phyloP scores from a whole-genome alignment of 2,329 filamentous ascomycete species.

The Blastomyces parvus region DNA sequence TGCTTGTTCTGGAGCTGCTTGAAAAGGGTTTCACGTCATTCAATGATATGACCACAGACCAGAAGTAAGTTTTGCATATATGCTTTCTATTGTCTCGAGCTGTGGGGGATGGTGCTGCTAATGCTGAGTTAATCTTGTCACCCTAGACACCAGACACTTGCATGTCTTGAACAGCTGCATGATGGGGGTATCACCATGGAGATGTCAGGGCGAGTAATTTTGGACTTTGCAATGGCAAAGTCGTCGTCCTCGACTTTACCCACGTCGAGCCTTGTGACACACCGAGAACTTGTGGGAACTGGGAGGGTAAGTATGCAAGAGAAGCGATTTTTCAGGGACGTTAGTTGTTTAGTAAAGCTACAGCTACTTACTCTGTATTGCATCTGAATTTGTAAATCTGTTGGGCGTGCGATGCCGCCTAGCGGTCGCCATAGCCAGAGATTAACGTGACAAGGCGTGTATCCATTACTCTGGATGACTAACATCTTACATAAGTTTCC shows the following conservation, averaged over 20 bases:
- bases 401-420: too few species aligned
- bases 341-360: neutral
- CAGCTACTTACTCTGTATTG: too few species aligned
- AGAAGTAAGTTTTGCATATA: neutral
- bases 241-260: neutral
- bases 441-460: too few species aligned
- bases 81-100: neutral
- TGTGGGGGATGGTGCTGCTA: neutral
- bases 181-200: neutral
- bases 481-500: neutral
- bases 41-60: neutral
- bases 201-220: constrained; percentile 2
- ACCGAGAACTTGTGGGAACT: neutral
- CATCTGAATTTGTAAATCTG: too few species aligned
- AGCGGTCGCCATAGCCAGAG: too few species aligned
- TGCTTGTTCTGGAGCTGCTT: neutral
- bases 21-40: neutral
- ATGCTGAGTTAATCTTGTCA: neutral
- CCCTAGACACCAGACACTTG: neutral
- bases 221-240: neutral
- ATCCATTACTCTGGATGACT: too few species aligned
- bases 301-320: neutral
- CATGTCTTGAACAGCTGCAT: neutral
- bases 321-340: neutral
- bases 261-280: neutral